These are phyloP conservation scores for Juncus inflexus DNA, from an alignment of 176 grass and related monocot genomes.

Conservation along the genomic window DNA sequence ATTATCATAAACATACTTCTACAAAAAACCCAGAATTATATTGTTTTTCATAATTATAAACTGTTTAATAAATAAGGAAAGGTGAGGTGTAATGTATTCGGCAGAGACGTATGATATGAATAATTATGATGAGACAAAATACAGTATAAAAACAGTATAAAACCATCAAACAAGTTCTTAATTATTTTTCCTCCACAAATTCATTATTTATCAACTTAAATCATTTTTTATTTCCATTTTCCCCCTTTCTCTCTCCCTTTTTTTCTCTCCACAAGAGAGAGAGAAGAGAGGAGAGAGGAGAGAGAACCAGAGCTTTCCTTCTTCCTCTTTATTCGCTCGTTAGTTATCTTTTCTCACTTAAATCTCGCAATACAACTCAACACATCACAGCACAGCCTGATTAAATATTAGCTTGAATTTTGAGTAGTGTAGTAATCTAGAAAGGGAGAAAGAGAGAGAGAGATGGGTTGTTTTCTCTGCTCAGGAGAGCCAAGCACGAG, in stretches of 20 bases:
- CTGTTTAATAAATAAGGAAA: too few relatives aligned
- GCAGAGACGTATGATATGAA: background rate
- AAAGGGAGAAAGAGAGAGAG: constrained; percentile 1
- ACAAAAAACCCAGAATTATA: too few relatives aligned
- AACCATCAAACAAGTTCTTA: background rate
- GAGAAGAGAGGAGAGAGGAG: background rate
- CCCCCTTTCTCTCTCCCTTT: constrained; percentile 1
- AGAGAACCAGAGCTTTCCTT: constrained; percentile 1
- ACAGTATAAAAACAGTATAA: constrained; percentile 22
- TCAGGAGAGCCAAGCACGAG: constrained; percentile 27
- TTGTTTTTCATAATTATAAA: too few relatives aligned
- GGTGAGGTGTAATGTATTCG: background rate
- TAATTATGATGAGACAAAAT: background rate
- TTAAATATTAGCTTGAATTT: background rate
- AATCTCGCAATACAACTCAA: background rate
- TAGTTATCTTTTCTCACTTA: constrained; percentile 4
- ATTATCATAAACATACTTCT: too few relatives aligned
- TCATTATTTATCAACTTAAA: background rate
- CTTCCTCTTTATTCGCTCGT: constrained; percentile 1
- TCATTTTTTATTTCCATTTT: background rate
- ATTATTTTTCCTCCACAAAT: constrained; percentile 2
- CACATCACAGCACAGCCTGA: background rate
- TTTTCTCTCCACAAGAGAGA: constrained; percentile 3
- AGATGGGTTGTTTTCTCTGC: constrained; percentile 58
- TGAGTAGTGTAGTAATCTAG: constrained; percentile 1